These are phyloP conservation scores for Mucor irregularis DNA, from an alignment of 371 early-diverging fungal species.

Conservation along the genomic window DNA sequence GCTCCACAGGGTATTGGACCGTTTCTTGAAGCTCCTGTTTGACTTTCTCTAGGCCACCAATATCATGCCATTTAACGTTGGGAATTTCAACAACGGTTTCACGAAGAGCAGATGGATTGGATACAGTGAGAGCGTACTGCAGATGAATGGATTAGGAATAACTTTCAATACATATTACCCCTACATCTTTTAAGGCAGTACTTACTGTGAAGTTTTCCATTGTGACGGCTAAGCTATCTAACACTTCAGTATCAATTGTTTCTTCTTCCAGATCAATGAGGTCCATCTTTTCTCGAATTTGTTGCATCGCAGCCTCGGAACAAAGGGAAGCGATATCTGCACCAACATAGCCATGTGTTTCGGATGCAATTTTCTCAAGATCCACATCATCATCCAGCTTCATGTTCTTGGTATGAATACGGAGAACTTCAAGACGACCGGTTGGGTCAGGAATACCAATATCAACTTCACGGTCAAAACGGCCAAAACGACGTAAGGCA, in stretches of 20 bases:
- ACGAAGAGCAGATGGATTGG: slow-evolving; percentile 99
- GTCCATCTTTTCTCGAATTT: slow-evolving; percentile 99
- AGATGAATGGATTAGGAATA: too few relatives aligned
- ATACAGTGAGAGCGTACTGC: slow-evolving; percentile 93
- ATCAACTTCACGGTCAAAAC: slow-evolving; percentile 99
- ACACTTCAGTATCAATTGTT: slow-evolving; percentile 96
- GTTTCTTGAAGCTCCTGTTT: slow-evolving; percentile 99
- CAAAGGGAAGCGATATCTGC: slow-evolving; percentile 99
- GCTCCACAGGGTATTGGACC: slow-evolving; percentile 99
- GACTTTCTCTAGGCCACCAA: slow-evolving; percentile 99
- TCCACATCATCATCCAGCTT: slow-evolving; percentile 97
- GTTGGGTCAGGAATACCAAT: slow-evolving; percentile 99
- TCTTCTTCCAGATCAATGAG: slow-evolving; percentile 99
- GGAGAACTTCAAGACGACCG: slow-evolving; percentile 98
- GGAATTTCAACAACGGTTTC: slow-evolving; percentile 99
- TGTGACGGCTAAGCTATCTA: slow-evolving; percentile 96
- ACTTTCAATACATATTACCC: too few relatives aligned
- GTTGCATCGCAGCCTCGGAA: slow-evolving; percentile 99
- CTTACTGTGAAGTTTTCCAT: slow-evolving; percentile 99
- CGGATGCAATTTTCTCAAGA: slow-evolving; percentile 96
- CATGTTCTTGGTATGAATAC: slow-evolving; percentile 99
- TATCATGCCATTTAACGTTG: slow-evolving; percentile 97
- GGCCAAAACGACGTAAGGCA: slow-evolving; percentile 99
- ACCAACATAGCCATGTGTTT: slow-evolving; percentile 99
- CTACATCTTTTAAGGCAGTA: too few relatives aligned